phyloP scores from a whole-genome alignment of 148 eudicot genomes.

The Fallopia convolvulus region DNA sequence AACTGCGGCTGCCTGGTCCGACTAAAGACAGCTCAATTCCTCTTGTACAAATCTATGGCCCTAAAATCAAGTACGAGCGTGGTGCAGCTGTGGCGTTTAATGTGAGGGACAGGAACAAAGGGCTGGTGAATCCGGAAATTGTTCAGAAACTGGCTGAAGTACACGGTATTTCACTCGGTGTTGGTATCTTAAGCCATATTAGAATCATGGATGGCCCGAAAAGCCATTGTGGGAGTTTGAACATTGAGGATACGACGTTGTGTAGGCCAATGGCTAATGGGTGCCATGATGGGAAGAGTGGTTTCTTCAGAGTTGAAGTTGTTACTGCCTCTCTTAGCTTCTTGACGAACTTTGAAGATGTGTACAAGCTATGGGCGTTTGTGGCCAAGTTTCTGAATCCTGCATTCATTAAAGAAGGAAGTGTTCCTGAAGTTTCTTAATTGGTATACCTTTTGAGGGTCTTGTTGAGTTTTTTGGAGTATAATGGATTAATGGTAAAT shows the following conservation, averaged over 20 bases:
- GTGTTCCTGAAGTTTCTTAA: slow-evolving; percentile 50
- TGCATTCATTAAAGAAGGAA: slow-evolving; percentile 46
- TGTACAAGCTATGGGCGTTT: slow-evolving; percentile 88
- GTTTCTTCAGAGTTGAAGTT: slow-evolving; percentile 79
- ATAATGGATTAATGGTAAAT: not conserved
- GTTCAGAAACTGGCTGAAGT: slow-evolving; percentile 83
- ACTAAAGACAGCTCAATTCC: slow-evolving; percentile 30
- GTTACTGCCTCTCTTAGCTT: slow-evolving; percentile 96
- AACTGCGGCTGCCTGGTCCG: slow-evolving; percentile 47
- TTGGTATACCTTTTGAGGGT: slow-evolving; percentile 1
- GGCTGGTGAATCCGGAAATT: slow-evolving; percentile 72
- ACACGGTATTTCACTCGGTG: slow-evolving; percentile 69
- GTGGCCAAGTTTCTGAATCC: slow-evolving; percentile 87
- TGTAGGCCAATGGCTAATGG: slow-evolving; percentile 87
- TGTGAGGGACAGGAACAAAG: slow-evolving; percentile 57
- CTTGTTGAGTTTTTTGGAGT: not conserved
- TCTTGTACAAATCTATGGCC: slow-evolving; percentile 91
- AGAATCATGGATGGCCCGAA: slow-evolving; percentile 50
- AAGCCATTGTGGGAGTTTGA: slow-evolving; percentile 42
- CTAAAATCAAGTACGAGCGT: slow-evolving; percentile 90
- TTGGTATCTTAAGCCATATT: slow-evolving; percentile 83
- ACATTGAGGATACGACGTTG: slow-evolving; percentile 58
- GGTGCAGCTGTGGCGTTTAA: slow-evolving; percentile 96
- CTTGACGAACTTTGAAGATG: slow-evolving; percentile 75
- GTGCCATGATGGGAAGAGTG: slow-evolving; percentile 49